phyloP scores from a whole-genome alignment of 495 filamentous ascomycete species.

The Hypoxylon cercidicola region DNA sequence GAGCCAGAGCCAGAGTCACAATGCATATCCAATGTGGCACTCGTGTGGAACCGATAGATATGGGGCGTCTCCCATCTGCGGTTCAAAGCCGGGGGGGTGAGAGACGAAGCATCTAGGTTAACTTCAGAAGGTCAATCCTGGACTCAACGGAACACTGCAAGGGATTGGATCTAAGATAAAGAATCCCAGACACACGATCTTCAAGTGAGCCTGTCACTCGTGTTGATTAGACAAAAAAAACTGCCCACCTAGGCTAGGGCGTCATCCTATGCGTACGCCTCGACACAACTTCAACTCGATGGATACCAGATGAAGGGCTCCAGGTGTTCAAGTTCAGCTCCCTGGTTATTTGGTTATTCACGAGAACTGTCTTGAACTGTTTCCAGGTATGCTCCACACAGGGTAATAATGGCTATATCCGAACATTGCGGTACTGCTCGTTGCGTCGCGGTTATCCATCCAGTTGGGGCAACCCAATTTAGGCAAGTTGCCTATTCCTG shows the following conservation, averaged over 20 bases:
- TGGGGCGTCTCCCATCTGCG: conserved; percentile 5
- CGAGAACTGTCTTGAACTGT: conserved; percentile 1
- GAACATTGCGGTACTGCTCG: conserved; percentile 9
- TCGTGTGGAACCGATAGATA: neutral
- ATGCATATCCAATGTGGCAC: conserved; percentile 4
- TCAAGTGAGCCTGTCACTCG: neutral
- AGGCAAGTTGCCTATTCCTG: conserved; percentile 38
- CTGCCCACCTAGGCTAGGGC: neutral
- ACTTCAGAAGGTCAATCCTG: neutral
- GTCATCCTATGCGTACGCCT: neutral
- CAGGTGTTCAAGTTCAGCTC: too few relatives aligned
- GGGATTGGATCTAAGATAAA: conserved; percentile 21
- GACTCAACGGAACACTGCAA: conserved; percentile 1
- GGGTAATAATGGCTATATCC: conserved; percentile 30
- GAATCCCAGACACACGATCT: conserved; percentile 2
- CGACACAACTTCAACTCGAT: too few relatives aligned
- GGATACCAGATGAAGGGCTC: too few relatives aligned
- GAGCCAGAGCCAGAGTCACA: neutral
- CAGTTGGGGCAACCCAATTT: conserved; percentile 33
- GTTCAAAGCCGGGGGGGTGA: conserved; percentile 14
- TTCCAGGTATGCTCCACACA: conserved; percentile 2
- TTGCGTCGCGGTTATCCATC: conserved; percentile 25
- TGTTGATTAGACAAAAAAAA: conserved; percentile 19
- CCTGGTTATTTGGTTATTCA: neutral
- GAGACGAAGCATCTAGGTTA: too few relatives aligned